Evolutionary conservation across 140 eudicot species (phyloP).

Genomic region (Senecio squalidus): DNA sequence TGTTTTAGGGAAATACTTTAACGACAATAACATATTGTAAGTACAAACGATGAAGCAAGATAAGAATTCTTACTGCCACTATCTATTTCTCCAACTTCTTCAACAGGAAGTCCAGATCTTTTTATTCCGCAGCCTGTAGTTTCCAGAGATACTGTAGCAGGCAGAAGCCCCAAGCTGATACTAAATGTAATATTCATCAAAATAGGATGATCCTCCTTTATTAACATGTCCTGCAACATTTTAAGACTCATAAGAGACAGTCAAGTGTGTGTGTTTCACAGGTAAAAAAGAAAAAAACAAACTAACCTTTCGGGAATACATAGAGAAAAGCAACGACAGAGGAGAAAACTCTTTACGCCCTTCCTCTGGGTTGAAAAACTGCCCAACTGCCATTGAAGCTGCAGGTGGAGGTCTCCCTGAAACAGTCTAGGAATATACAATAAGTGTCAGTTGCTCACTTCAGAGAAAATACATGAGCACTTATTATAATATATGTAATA

Average conservation of each 20-base stretch:
- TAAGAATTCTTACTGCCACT: slow-evolving; percentile 50
- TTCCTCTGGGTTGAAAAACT: slow-evolving; percentile 74
- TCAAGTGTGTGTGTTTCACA: neutral
- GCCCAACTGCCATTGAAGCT: slow-evolving; percentile 99
- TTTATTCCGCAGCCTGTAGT: slow-evolving; percentile 96
- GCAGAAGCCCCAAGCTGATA: slow-evolving; percentile 82
- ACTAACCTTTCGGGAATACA: slow-evolving; percentile 51
- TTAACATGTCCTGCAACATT: slow-evolving; percentile 51
- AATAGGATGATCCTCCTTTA: slow-evolving; percentile 95
- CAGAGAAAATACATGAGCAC: slow-evolving; percentile 5
- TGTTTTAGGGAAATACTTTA: neutral
- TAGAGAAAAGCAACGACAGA: slow-evolving; percentile 51
- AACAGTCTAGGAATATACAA: slow-evolving; percentile 54
- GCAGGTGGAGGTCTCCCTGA: slow-evolving; percentile 99
- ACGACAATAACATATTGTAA: neutral
- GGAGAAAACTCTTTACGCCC: slow-evolving; percentile 52
- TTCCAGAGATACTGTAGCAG: slow-evolving; percentile 56
- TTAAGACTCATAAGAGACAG: slow-evolving; percentile 13
- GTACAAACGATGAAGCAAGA: neutral
- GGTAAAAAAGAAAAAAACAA: neutral
- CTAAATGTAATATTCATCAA: slow-evolving; percentile 57
- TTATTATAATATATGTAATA: no score
- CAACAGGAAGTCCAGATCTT: slow-evolving; percentile 62
- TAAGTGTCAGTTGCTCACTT: slow-evolving; percentile 24
- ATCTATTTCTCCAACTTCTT: slow-evolving; percentile 71